Evolutionary conservation across 495 filamentous ascomycete species (phyloP).

Genomic region (Clavariopsis aquatica): DNA sequence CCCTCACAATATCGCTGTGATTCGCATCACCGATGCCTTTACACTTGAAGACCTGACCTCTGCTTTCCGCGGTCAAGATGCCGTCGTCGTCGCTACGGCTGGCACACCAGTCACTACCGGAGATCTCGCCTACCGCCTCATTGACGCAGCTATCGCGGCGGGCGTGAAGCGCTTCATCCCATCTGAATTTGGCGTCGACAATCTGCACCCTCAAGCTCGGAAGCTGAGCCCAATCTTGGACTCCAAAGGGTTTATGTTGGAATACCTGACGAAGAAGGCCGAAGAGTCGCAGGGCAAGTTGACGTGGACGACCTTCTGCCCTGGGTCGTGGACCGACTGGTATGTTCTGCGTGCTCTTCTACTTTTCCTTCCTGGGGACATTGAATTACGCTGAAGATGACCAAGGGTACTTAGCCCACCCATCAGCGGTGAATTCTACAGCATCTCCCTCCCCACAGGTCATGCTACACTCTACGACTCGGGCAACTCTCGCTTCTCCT

Average conservation of each 20-base stretch:
- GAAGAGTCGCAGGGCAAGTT: constrained; percentile 36
- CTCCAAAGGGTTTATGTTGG: constrained; percentile 47
- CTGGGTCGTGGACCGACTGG: constrained; percentile 54
- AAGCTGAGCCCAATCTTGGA: constrained; percentile 28
- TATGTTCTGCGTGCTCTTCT: constrained; percentile 15
- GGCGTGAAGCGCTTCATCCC: constrained; percentile 47
- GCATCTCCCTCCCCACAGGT: constrained; percentile 47
- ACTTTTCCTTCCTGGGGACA: background rate
- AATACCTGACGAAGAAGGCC: constrained; percentile 51
- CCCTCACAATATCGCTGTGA: constrained; percentile 41
- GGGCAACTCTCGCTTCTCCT: constrained; percentile 46
- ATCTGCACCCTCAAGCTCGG: constrained; percentile 33
- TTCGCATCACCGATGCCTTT: constrained; percentile 59
- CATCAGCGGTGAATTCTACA: constrained; percentile 37
- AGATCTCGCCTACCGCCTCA: constrained; percentile 37
- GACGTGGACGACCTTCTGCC: constrained; percentile 54
- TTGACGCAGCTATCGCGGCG: constrained; percentile 43
- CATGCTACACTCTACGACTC: constrained; percentile 52
- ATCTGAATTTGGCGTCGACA: constrained; percentile 47
- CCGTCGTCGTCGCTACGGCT: constrained; percentile 46
- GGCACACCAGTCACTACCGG: constrained; percentile 30
- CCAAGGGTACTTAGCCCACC: constrained; percentile 24
- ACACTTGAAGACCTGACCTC: constrained; percentile 53
- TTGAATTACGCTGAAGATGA: too few species aligned
- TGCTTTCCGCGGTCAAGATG: constrained; percentile 53